These are phyloP conservation scores for Podospora conica DNA, from an alignment of 495 filamentous ascomycete species.

Conservation along the genomic window DNA sequence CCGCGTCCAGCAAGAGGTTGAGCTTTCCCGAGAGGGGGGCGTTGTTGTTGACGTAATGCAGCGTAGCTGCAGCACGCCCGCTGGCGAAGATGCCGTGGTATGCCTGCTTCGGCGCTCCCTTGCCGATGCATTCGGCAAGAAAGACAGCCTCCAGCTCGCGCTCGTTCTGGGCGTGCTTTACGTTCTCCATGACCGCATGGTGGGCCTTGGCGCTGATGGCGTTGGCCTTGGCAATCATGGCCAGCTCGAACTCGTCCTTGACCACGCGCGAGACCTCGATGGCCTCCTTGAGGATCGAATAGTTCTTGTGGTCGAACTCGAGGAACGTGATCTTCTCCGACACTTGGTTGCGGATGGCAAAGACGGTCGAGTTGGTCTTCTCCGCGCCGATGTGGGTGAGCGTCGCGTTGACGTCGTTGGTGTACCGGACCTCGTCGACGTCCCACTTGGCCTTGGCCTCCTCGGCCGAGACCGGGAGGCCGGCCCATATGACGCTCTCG, in stretches of 20 bases:
- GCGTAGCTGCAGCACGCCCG: conserved; percentile 70
- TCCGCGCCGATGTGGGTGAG: conserved; percentile 43
- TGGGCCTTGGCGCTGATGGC: conserved; percentile 72
- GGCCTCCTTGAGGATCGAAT: conserved; percentile 58
- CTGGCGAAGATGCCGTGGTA: conserved; percentile 80
- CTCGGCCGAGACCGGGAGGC: conserved; percentile 69
- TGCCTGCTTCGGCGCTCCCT: conserved; percentile 68
- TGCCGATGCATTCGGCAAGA: conserved; percentile 64
- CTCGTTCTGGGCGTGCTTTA: conserved; percentile 66
- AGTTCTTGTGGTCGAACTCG: conserved; percentile 56
- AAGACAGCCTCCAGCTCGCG: conserved; percentile 77
- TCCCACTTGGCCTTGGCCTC: conserved; percentile 75
- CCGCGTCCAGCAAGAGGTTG: conserved; percentile 78
- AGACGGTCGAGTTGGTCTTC: conserved; percentile 49
- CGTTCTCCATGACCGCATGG: conserved; percentile 58
- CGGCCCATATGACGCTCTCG: conserved; percentile 92
- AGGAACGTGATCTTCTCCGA: conserved; percentile 58
- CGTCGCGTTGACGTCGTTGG: conserved; percentile 61
- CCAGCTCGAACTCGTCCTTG: conserved; percentile 82
- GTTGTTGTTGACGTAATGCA: conserved; percentile 83
- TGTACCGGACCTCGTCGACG: conserved; percentile 68
- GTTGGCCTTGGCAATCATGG: conserved; percentile 77
- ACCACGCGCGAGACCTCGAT: conserved; percentile 73
- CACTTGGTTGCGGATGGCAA: conserved; percentile 66
- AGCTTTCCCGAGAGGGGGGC: conserved; percentile 59